These are phyloP conservation scores for Paratinospora sagittata DNA, from an alignment of 164 flowering plant species.

Conservation along the genomic window DNA sequence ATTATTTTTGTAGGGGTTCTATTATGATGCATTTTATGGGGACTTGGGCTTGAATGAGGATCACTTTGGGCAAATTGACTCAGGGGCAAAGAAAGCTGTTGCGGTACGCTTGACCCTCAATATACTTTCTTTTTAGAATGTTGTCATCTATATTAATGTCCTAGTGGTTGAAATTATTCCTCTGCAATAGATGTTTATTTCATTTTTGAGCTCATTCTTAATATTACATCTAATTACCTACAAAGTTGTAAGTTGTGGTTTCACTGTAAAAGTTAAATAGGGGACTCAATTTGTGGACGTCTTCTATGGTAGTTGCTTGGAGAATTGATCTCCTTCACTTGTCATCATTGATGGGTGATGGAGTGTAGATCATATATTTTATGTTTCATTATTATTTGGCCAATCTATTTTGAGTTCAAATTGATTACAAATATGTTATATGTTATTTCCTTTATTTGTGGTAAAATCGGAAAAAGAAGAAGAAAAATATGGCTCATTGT, in stretches of 20 bases:
- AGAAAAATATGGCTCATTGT: background rate
- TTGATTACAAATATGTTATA: too few relatives aligned
- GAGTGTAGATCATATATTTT: background rate
- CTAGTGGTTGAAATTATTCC: too few relatives aligned
- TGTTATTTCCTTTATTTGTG: background rate
- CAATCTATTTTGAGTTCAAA: background rate
- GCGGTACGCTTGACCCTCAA: conserved; percentile 34
- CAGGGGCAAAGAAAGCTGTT: conserved; percentile 67
- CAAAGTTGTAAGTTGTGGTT: background rate
- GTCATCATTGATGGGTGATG: background rate
- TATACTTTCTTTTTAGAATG: too few relatives aligned
- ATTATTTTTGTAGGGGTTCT: conserved; percentile 79
- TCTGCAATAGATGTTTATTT: too few relatives aligned
- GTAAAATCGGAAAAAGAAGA: background rate
- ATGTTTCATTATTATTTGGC: background rate
- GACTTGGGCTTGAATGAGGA: conserved; percentile 85
- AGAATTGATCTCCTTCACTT: background rate
- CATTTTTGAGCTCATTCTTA: background rate
- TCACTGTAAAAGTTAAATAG: background rate
- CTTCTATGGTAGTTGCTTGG: background rate
- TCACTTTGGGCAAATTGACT: conserved; percentile 65
- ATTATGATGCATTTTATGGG: conserved; percentile 93
- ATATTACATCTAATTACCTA: background rate
- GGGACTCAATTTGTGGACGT: background rate
- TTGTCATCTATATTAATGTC: too few relatives aligned